phyloP scores from a whole-genome alignment of 495 filamentous ascomycete species.

The Penicillium alfredii region DNA sequence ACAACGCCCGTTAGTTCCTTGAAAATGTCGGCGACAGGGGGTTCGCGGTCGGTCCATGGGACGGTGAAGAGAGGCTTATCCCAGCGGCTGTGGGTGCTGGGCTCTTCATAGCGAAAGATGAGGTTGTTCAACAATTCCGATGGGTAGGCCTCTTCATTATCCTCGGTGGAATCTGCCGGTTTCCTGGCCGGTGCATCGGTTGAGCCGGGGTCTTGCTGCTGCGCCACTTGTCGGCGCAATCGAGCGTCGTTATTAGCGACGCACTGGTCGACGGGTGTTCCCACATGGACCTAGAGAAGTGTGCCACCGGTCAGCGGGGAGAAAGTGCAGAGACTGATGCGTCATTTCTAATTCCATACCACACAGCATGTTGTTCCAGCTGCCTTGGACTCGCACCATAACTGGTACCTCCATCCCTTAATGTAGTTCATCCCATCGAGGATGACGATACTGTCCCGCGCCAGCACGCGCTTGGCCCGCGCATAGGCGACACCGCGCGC shows the following conservation, averaged over 20 bases:
- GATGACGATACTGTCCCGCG: slow-evolving; percentile 76
- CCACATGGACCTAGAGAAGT: slow-evolving; percentile 63
- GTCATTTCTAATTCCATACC: slow-evolving; percentile 48
- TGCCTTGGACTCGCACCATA: slow-evolving; percentile 92
- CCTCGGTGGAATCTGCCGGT: slow-evolving; percentile 13
- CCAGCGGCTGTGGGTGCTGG: slow-evolving; percentile 91
- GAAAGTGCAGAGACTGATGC: background rate
- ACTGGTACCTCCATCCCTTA: slow-evolving; percentile 94
- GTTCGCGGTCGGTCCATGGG: slow-evolving; percentile 67
- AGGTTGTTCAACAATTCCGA: slow-evolving; percentile 80
- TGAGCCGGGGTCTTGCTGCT: background rate
- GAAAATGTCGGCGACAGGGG: slow-evolving; percentile 69
- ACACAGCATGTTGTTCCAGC: slow-evolving; percentile 75
- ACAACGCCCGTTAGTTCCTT: slow-evolving; percentile 55
- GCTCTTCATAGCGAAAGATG: slow-evolving; percentile 93
- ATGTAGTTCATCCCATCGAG: slow-evolving; percentile 94
- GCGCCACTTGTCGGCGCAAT: slow-evolving; percentile 13
- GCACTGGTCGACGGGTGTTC: slow-evolving; percentile 65
- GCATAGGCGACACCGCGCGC: slow-evolving; percentile 80
- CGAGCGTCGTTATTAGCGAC: slow-evolving; percentile 41
- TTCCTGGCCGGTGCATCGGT: slow-evolving; percentile 1
- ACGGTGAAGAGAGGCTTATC: slow-evolving; percentile 92
- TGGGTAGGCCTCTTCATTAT: slow-evolving; percentile 53
- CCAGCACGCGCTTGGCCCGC: slow-evolving; percentile 76
- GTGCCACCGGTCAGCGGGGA: slow-evolving; percentile 5